Conservation (phyloP, 2,329 filamentous ascomycete genomes). For the Diaporthe sp. region DNA sequence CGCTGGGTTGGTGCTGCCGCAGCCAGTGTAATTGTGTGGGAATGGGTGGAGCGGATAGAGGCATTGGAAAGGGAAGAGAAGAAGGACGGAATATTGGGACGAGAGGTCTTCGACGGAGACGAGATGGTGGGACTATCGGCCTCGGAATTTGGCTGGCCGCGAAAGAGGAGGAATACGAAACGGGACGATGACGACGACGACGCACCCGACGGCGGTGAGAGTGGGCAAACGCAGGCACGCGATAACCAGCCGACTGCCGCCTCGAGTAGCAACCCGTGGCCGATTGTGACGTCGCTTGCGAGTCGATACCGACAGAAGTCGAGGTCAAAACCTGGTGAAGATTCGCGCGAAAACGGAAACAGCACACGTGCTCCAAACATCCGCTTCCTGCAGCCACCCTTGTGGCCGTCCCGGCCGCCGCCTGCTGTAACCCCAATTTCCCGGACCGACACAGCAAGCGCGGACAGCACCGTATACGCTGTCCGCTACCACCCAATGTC, state of each 20-base stretch:
- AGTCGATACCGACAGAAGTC: slow-evolving; percentile 52
- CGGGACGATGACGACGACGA: slow-evolving; percentile 47
- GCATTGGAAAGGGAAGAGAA: slow-evolving; percentile 92
- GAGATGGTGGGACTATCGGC: slow-evolving; percentile 83
- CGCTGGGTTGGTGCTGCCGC: slow-evolving; percentile 96
- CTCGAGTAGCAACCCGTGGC: slow-evolving; percentile 55
- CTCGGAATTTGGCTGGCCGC: slow-evolving; percentile 63
- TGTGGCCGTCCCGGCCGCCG: slow-evolving; percentile 69
- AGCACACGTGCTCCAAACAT: slow-evolving; percentile 41
- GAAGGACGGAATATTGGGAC: slow-evolving; percentile 90
- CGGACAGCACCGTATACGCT: slow-evolving; percentile 74
- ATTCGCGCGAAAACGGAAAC: slow-evolving; percentile 39
- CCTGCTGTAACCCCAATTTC: slow-evolving; percentile 70
- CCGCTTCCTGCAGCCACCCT: slow-evolving; percentile 61
- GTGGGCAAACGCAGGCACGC: slow-evolving; percentile 38
- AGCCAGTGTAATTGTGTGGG: slow-evolving; percentile 97
- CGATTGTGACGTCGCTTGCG: slow-evolving; percentile 56
- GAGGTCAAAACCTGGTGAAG: slow-evolving; percentile 44
- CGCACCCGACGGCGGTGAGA: slow-evolving; percentile 50
- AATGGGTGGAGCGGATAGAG: slow-evolving; percentile 97
- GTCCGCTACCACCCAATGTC: slow-evolving; percentile 72
- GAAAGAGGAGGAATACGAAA: slow-evolving; percentile 51
- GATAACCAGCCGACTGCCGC: slow-evolving; percentile 42
- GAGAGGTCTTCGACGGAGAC: slow-evolving; percentile 94
- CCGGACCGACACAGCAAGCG: slow-evolving; percentile 73